Conservation (phyloP, 192 early-diverging fungal genomes). For the Phycomyces nitens region DNA sequence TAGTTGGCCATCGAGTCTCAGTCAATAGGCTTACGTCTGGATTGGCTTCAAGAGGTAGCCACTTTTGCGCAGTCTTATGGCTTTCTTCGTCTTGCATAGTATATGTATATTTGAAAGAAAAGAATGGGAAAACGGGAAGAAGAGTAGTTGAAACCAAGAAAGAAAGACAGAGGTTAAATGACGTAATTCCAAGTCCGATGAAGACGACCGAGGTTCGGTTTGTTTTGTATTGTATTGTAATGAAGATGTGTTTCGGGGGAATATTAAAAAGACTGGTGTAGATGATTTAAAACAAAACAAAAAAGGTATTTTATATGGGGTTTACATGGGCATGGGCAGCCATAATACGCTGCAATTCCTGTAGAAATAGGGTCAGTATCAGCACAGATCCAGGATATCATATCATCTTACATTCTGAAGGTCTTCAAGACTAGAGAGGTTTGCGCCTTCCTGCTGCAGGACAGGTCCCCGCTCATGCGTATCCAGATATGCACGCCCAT, state of each 20-base stretch:
- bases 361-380: neutral
- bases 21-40: conserved; percentile 59
- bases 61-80: conserved; percentile 41
- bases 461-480: conserved; percentile 1
- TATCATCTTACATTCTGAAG: conserved; percentile 12
- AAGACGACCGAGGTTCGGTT: no score
- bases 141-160: neutral
- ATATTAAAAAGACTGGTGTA: no score
- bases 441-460: neutral
- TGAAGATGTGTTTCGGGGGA: no score
- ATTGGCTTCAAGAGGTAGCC: conserved; percentile 89
- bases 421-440: conserved; percentile 15
- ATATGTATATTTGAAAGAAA: neutral
- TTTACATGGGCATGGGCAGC: conserved; percentile 1
- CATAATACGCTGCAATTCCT: conserved; percentile 13
- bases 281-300: neutral
- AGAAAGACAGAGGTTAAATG: neutral
- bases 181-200: no score
- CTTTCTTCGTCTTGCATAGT: no score
- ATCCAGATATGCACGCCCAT: conserved; percentile 9
- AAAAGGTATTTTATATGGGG: neutral
- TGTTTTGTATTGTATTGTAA: no score
- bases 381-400: neutral
- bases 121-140: neutral
- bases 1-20: no score